Conservation (phyloP, 202 grass and related monocot species). For the Zoysia matrella region DNA sequence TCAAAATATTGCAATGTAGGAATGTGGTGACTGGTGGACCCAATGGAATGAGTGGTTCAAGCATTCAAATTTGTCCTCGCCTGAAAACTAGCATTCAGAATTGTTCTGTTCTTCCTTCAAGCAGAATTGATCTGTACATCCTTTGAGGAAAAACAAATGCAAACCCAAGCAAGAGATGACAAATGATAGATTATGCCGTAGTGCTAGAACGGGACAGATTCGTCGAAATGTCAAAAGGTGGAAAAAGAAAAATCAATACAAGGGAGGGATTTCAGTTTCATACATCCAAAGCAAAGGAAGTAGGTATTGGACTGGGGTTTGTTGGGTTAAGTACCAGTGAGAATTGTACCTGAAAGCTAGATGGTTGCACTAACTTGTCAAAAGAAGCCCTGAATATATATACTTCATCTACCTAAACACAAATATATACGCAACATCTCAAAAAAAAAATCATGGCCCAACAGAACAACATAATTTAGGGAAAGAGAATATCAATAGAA, state of each 20-base stretch:
- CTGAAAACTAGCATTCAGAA: slow-evolving; percentile 20
- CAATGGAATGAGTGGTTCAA: slow-evolving; percentile 17
- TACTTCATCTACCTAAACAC: slow-evolving; percentile 34
- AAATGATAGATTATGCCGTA: not conserved
- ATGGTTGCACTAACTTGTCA: slow-evolving; percentile 19
- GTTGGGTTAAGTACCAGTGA: slow-evolving; percentile 38
- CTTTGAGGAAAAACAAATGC: not conserved
- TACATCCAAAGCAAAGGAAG: slow-evolving; percentile 20
- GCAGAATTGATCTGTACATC: not conserved
- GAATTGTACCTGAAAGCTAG: slow-evolving; percentile 27
- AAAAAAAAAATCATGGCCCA: slow-evolving; percentile 35
- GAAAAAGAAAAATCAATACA: not conserved
- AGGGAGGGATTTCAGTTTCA: slow-evolving; percentile 34
- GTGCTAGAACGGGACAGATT: slow-evolving; percentile 7
- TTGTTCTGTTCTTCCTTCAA: slow-evolving; percentile 24
- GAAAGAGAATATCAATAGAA: slow-evolving; percentile 14
- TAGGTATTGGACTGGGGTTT: slow-evolving; percentile 21
- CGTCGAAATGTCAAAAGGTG: slow-evolving; percentile 16
- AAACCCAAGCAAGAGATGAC: not conserved
- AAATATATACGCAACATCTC: slow-evolving; percentile 31
- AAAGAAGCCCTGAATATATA: slow-evolving; percentile 41
- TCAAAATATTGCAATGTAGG: slow-evolving; percentile 14
- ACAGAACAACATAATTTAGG: slow-evolving; percentile 30
- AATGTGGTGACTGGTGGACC: slow-evolving; percentile 19
- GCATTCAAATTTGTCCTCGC: slow-evolving; percentile 40